Percentiles rank a stretch among this genome's conserved stretches.
Conservation (phyloP, 306 rosid genomes). For the Dalbergia cochinchinensis region DNA sequence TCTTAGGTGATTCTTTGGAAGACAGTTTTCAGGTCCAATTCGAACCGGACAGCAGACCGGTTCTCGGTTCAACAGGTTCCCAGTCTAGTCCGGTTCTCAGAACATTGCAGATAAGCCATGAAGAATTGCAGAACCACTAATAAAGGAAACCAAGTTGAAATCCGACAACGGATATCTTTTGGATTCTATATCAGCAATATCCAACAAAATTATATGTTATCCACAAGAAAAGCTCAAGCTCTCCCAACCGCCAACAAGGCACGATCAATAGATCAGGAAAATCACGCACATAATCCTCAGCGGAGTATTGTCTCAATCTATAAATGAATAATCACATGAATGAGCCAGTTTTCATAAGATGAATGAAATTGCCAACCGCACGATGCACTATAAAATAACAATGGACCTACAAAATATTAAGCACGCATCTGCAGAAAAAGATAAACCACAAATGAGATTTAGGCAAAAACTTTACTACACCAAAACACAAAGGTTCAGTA, state of each 20-base stretch:
- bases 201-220: slow-evolving; percentile 32
- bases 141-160: slow-evolving; percentile 6
- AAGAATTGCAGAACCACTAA: slow-evolving; percentile 21
- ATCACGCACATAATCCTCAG: slow-evolving; percentile 9
- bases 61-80: too few species aligned
- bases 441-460: neutral
- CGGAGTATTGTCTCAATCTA: slow-evolving; percentile 29
- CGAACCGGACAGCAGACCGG: too few species aligned
- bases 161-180: neutral
- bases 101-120: too few species aligned
- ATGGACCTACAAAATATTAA: neutral
- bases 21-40: too few species aligned
- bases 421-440: too few species aligned
- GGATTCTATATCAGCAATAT: slow-evolving; percentile 20
- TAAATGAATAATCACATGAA: slow-evolving; percentile 10
- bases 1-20: too few species aligned
- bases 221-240: slow-evolving; percentile 21
- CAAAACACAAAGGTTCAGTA: slow-evolving; percentile 8
- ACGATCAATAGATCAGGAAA: neutral
- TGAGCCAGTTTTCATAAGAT: slow-evolving; percentile 15
- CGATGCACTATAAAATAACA: neutral
- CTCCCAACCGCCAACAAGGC: neutral
- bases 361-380: neutral
- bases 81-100: too few species aligned
- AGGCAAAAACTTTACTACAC: slow-evolving; percentile 7